Evolutionary conservation across 2,329 filamentous ascomycete species (phyloP).

Genomic region (Trematosphaeria pertusa): DNA sequence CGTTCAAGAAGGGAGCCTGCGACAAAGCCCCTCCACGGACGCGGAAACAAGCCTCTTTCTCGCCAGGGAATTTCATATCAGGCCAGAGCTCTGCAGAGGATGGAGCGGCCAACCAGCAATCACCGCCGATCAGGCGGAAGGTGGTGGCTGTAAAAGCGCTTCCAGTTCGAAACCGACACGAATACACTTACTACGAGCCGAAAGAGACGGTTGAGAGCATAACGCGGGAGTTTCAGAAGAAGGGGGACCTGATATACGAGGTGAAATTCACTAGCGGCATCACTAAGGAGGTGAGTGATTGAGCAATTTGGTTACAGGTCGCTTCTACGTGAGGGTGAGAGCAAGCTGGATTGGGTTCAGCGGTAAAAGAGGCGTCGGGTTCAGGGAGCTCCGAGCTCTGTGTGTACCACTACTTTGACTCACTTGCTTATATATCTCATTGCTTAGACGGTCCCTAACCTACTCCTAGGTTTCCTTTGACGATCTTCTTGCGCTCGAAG

Average conservation of each 20-base stretch:
- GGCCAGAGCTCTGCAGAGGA: conserved; percentile 22
- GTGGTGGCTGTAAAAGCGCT: conserved; percentile 33
- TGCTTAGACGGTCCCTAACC: conserved; percentile 7
- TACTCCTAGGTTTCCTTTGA: conserved; percentile 54
- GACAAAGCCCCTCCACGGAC: background rate
- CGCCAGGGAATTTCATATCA: conserved; percentile 20
- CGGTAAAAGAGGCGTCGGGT: too few species aligned
- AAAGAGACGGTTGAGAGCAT: conserved; percentile 48
- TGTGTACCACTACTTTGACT: too few species aligned
- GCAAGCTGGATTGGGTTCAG: background rate
- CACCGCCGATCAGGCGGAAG: conserved; percentile 16
- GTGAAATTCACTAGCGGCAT: conserved; percentile 52
- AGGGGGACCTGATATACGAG: conserved; percentile 47
- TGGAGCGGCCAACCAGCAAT: background rate
- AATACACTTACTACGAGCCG: conserved; percentile 44
- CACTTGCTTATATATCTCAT: too few species aligned
- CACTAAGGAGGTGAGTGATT: conserved; percentile 51
- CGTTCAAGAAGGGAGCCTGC: conserved; percentile 26
- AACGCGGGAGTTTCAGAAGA: conserved; percentile 44
- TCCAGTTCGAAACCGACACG: conserved; percentile 32
- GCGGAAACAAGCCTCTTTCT: conserved; percentile 14
- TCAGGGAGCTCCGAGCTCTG: too few species aligned
- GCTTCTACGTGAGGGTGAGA: too few species aligned
- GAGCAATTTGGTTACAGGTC: too few species aligned
- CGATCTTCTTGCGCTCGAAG: conserved; percentile 52